Evolutionary conservation across 192 early-diverging fungal genomes (phyloP).

Genomic region (Backusella australiensis): DNA sequence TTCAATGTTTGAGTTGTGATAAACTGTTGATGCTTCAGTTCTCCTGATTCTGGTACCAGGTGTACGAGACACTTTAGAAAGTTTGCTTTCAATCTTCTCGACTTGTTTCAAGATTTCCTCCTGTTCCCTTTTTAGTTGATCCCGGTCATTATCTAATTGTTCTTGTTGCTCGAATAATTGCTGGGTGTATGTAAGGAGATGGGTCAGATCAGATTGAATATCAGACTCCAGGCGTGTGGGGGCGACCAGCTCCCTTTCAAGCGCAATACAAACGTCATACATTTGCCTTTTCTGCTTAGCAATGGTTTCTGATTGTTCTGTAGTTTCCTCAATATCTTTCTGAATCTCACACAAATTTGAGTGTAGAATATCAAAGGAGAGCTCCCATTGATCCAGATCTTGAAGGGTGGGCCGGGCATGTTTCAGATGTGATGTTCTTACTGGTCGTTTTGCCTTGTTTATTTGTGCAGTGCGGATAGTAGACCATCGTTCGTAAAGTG

Average conservation of each 20-base stretch:
- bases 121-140: slow-evolving; percentile 26
- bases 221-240: not conserved
- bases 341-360: slow-evolving; percentile 51
- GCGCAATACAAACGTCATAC: slow-evolving; percentile 37
- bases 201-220: slow-evolving; percentile 37
- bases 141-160: slow-evolving; percentile 29
- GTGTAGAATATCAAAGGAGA: slow-evolving; percentile 49
- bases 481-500: not conserved
- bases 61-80: not conserved
- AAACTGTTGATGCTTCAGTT: not conserved
- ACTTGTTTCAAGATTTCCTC: slow-evolving; percentile 27
- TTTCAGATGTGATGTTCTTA: not conserved
- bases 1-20: not conserved
- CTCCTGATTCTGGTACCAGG: not conserved
- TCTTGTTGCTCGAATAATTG: slow-evolving; percentile 38
- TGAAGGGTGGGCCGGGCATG: not conserved
- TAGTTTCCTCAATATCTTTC: slow-evolving; percentile 42
- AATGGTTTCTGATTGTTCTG: slow-evolving; percentile 36
- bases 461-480: not conserved
- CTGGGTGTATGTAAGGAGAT: slow-evolving; percentile 34
- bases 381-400: slow-evolving; percentile 46
- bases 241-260: slow-evolving; percentile 31
- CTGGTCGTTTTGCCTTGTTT: not conserved
- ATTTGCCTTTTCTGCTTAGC: slow-evolving; percentile 42
- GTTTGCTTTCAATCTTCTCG: not conserved